Evolutionary conservation across 768 basidiomycete genomes (phyloP).

Genomic region (Fistulinella prunicolor): DNA sequence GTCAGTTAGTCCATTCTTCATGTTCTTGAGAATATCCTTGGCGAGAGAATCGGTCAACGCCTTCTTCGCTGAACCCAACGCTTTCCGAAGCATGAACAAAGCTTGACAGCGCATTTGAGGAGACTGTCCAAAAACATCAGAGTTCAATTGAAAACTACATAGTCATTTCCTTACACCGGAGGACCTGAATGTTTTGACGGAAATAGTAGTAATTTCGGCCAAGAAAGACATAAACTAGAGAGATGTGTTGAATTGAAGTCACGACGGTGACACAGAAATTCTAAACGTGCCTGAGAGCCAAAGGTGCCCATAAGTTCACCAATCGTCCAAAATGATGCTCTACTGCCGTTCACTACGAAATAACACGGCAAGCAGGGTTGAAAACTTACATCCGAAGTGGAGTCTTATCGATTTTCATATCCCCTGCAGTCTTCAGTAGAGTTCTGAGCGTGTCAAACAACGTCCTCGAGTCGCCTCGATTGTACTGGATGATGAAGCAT

Average conservation of each 20-base stretch:
- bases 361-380: background rate
- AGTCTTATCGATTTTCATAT: constrained; percentile 70
- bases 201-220: constrained; percentile 70
- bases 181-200: constrained; percentile 67
- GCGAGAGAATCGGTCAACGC: constrained; percentile 75
- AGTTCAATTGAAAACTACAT: background rate
- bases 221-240: constrained; percentile 91
- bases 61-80: constrained; percentile 75
- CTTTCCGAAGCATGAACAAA: constrained; percentile 71
- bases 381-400: constrained; percentile 59
- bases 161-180: constrained; percentile 55
- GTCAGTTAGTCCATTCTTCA: constrained; percentile 71
- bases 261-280: background rate
- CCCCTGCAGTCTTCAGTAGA: constrained; percentile 71
- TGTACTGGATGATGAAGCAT: constrained; percentile 73
- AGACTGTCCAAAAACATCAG: constrained; percentile 44
- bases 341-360: constrained; percentile 29
- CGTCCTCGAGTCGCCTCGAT: constrained; percentile 75
- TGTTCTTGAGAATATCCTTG: constrained; percentile 84
- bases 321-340: constrained; percentile 81
- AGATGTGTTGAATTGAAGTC: background rate
- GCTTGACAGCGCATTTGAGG: constrained; percentile 83
- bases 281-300: constrained; percentile 72
- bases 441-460: constrained; percentile 84
- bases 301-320: constrained; percentile 86